These are phyloP conservation scores for Leptodontidium sp. DNA, from an alignment of 2,329 filamentous ascomycete species.

Conservation along the genomic window DNA sequence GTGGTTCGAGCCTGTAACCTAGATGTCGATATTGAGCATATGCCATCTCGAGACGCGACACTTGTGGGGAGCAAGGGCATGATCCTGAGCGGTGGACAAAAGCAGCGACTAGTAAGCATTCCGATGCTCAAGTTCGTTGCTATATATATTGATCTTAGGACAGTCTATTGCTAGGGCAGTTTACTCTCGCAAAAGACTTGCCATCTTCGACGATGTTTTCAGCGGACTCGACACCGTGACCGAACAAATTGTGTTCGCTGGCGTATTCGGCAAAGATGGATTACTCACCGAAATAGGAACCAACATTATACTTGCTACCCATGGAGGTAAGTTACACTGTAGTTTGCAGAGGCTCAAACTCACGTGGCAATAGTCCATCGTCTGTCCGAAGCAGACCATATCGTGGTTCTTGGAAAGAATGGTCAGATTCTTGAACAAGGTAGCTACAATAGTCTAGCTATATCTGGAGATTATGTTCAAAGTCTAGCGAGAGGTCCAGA, in stretches of 20 bases:
- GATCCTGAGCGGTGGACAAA: slow-evolving; percentile 43
- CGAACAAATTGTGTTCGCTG: slow-evolving; percentile 36
- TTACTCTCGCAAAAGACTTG: slow-evolving; percentile 46
- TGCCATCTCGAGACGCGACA: slow-evolving; percentile 39
- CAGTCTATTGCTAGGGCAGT: slow-evolving; percentile 63
- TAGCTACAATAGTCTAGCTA: slow-evolving; percentile 29
- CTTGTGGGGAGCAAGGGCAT: slow-evolving; percentile 44
- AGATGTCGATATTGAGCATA: slow-evolving; percentile 58
- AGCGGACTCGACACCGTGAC: slow-evolving; percentile 42
- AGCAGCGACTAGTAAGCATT: slow-evolving; percentile 29
- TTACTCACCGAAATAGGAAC: slow-evolving; percentile 41
- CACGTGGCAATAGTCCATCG: slow-evolving; percentile 10
- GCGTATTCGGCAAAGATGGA: slow-evolving; percentile 33
- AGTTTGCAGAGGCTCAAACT: background rate
- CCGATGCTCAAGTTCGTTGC: background rate
- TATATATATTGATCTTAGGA: background rate
- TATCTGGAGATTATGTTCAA: slow-evolving; percentile 31
- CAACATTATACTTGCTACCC: slow-evolving; percentile 51
- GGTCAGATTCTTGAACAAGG: slow-evolving; percentile 47
- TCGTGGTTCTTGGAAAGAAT: slow-evolving; percentile 46
- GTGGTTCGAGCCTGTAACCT: slow-evolving; percentile 72
- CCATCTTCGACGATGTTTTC: slow-evolving; percentile 45
- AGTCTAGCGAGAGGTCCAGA: slow-evolving; percentile 24
- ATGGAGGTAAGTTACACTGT: slow-evolving; percentile 22
- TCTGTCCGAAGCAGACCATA: slow-evolving; percentile 33